Conservation (phyloP, 768 basidiomycete genomes). For the Chiua virens region DNA sequence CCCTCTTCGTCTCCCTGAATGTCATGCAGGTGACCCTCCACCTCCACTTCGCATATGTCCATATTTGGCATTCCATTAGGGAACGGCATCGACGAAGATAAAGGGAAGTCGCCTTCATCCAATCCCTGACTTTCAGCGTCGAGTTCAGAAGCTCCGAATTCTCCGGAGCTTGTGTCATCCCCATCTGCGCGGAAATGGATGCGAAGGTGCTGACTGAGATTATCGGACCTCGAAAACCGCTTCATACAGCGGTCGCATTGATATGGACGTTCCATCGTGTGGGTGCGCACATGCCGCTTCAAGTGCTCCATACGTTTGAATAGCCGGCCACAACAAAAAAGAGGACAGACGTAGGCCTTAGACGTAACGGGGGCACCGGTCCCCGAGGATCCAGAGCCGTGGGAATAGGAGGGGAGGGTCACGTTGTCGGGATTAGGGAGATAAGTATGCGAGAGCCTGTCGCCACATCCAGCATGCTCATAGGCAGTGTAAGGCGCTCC, state of each 20-base stretch:
- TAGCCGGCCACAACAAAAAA: slow-evolving; percentile 77
- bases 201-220: slow-evolving; percentile 82
- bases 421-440: slow-evolving; percentile 13
- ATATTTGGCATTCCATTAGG: slow-evolving; percentile 42
- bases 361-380: slow-evolving; percentile 37
- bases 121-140: slow-evolving; percentile 36
- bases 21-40: slow-evolving; percentile 53
- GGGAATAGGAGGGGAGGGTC: slow-evolving; percentile 20
- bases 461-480: slow-evolving; percentile 17
- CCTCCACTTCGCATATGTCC: slow-evolving; percentile 60
- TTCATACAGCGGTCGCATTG: slow-evolving; percentile 73
- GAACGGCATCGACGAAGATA: slow-evolving; percentile 26
- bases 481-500: slow-evolving; percentile 20
- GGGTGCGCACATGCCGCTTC: slow-evolving; percentile 83
- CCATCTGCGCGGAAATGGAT: slow-evolving; percentile 55
- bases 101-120: slow-evolving; percentile 33
- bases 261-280: slow-evolving; percentile 87
- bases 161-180: slow-evolving; percentile 29
- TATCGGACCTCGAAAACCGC: slow-evolving; percentile 86
- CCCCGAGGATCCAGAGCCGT: slow-evolving; percentile 21
- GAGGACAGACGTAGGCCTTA: slow-evolving; percentile 78
- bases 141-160: slow-evolving; percentile 24
- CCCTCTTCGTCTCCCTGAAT: slow-evolving; percentile 61
- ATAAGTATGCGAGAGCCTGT: slow-evolving; percentile 20
- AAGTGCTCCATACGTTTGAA: slow-evolving; percentile 95